phyloP scores from a whole-genome alignment of 106 monocot species.

The Acorus calamus region DNA sequence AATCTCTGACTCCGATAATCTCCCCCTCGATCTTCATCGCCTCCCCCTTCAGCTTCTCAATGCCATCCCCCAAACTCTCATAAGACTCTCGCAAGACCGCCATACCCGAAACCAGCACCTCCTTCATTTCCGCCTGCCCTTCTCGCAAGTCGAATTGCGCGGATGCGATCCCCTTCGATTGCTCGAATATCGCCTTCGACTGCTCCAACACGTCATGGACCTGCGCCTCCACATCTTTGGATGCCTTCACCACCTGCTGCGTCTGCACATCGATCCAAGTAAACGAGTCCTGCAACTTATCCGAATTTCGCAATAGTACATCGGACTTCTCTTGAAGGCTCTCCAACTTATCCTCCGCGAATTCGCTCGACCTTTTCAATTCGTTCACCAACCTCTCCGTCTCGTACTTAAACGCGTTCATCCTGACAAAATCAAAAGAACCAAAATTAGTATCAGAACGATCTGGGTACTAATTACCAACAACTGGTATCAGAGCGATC shows the following conservation, averaged over 20 bases:
- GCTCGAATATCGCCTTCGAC: constrained; percentile 53
- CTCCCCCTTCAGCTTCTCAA: constrained; percentile 53
- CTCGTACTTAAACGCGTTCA: constrained; percentile 55
- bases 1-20: constrained; percentile 42
- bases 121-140: constrained; percentile 47
- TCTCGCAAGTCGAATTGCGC: constrained; percentile 45
- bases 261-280: constrained; percentile 41
- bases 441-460: neutral
- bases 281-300: constrained; percentile 42
- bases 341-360: constrained; percentile 49
- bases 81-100: constrained; percentile 36
- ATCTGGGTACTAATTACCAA: neutral
- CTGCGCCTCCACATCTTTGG: constrained; percentile 33
- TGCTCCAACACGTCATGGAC: constrained; percentile 45
- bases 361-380: constrained; percentile 34
- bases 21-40: constrained; percentile 43
- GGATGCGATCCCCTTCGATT: constrained; percentile 41
- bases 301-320: constrained; percentile 39
- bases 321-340: constrained; percentile 42
- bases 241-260: constrained; percentile 27
- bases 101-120: constrained; percentile 41
- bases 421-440: constrained; percentile 18
- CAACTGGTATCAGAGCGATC: neutral
- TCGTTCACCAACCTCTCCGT: constrained; percentile 76
- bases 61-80: constrained; percentile 46